Conservation (phyloP, 2,329 filamentous ascomycete genomes). For the Trichoderma atroviride region DNA sequence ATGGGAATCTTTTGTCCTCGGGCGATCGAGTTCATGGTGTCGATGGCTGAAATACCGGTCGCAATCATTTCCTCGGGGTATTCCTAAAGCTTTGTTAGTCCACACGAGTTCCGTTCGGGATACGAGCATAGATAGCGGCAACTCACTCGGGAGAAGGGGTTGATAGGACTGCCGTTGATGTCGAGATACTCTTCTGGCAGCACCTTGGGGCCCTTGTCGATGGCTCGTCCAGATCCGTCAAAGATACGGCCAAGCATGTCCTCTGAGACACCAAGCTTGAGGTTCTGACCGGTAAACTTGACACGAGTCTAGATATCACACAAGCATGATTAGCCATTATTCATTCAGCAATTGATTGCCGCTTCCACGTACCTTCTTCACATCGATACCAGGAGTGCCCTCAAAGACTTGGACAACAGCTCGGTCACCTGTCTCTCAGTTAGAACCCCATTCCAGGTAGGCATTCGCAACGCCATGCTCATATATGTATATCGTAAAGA, state of each 20-base stretch:
- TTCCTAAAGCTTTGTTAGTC: slow-evolving; percentile 58
- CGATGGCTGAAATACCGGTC: slow-evolving; percentile 98
- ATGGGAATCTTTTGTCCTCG: slow-evolving; percentile 99
- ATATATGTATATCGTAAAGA: neutral
- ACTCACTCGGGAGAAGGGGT: slow-evolving; percentile 88
- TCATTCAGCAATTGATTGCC: slow-evolving; percentile 7
- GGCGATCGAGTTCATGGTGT: slow-evolving; percentile 97
- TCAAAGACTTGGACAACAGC: slow-evolving; percentile 99
- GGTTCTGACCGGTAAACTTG: slow-evolving; percentile 93
- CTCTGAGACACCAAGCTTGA: slow-evolving; percentile 98
- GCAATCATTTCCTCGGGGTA: slow-evolving; percentile 99
- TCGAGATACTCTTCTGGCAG: slow-evolving; percentile 97
- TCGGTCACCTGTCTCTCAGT: slow-evolving; percentile 68
- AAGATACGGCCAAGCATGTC: slow-evolving; percentile 99
- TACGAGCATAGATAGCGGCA: neutral
- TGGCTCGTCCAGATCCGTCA: slow-evolving; percentile 94
- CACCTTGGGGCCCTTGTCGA: slow-evolving; percentile 98
- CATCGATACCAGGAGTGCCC: slow-evolving; percentile 94
- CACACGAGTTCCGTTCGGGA: neutral
- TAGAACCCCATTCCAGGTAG: slow-evolving; percentile 26
- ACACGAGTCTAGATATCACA: slow-evolving; percentile 74
- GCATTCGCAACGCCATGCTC: slow-evolving; percentile 8
- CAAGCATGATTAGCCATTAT: slow-evolving; percentile 34
- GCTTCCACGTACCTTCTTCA: slow-evolving; percentile 78
- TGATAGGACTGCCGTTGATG: slow-evolving; percentile 98